Percentiles rank a stretch among this genome's conserved stretches.
Conservation (phyloP, 2,329 filamentous ascomycete species). For the Fusarium austroafricanum region DNA sequence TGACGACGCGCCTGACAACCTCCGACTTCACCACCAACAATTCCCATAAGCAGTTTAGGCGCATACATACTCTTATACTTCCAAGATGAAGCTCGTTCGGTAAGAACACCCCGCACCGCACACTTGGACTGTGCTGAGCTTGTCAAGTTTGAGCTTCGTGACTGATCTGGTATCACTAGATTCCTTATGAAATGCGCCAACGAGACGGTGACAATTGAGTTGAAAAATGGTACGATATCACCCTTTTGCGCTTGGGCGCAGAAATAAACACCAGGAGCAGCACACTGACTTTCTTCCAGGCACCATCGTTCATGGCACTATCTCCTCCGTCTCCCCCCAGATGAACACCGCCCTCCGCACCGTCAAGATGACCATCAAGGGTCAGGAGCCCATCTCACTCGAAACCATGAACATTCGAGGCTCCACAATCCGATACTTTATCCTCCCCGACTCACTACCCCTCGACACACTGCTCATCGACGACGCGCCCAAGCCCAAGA, state of each 20-base stretch:
- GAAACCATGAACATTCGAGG: constrained; percentile 98
- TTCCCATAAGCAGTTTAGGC: constrained; percentile 3
- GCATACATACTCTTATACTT: constrained; percentile 36
- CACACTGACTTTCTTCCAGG: constrained; percentile 62
- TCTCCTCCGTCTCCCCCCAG: constrained; percentile 94
- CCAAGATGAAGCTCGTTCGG: constrained; percentile 96
- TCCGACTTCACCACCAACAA: constrained; percentile 19
- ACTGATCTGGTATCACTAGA: constrained; percentile 62
- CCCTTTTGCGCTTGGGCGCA: neutral
- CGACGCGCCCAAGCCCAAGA: constrained; percentile 98
- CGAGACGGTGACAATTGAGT: constrained; percentile 97
- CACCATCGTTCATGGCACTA: constrained; percentile 96
- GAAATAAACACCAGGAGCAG: neutral
- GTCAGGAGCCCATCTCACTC: constrained; percentile 86
- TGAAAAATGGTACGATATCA: constrained; percentile 84
- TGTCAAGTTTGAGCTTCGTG: constrained; percentile 32
- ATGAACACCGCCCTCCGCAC: constrained; percentile 98
- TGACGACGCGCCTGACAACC: constrained; percentile 37
- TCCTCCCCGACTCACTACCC: constrained; percentile 94
- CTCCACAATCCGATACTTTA: constrained; percentile 95
- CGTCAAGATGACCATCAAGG: constrained; percentile 94
- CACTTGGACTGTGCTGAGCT: constrained; percentile 39
- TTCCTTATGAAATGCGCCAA: constrained; percentile 99
- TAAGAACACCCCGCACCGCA: constrained; percentile 59
- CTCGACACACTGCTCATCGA: constrained; percentile 96